These are phyloP conservation scores for Polygonum aviculare DNA, from an alignment of 148 eudicot species.

Conservation along the genomic window DNA sequence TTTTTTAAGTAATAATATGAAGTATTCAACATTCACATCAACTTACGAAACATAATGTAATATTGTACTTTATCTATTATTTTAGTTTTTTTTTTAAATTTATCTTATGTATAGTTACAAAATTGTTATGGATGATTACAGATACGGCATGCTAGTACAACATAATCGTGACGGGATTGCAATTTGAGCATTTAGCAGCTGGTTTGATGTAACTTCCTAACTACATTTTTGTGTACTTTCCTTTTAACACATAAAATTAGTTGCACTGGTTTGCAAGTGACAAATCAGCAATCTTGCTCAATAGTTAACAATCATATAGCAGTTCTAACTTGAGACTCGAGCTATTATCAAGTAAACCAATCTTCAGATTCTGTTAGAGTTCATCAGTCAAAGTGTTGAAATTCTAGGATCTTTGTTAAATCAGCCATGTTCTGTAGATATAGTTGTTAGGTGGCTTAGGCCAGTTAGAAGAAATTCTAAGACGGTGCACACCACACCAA, in stretches of 20 bases:
- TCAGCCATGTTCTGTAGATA: constrained; percentile 27
- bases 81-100: not conserved
- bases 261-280: not conserved
- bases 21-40: too few relatives aligned
- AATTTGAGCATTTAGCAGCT: not conserved
- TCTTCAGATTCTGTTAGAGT: not conserved
- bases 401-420: too few relatives aligned
- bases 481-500: constrained; percentile 9
- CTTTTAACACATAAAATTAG: not conserved
- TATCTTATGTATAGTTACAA: too few relatives aligned
- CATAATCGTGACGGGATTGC: not conserved
- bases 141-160: not conserved
- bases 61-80: not conserved
- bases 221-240: not conserved
- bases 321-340: too few relatives aligned
- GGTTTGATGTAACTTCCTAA: not conserved
- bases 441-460: not conserved
- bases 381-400: not conserved
- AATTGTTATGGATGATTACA: not conserved
- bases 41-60: too few relatives aligned
- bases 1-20: too few relatives aligned
- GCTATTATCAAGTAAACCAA: not conserved
- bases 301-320: too few relatives aligned
- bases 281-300: not conserved
- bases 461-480: constrained; percentile 16